Conservation (phyloP, 257 asterid species). For the Salvia rosmarinus region DNA sequence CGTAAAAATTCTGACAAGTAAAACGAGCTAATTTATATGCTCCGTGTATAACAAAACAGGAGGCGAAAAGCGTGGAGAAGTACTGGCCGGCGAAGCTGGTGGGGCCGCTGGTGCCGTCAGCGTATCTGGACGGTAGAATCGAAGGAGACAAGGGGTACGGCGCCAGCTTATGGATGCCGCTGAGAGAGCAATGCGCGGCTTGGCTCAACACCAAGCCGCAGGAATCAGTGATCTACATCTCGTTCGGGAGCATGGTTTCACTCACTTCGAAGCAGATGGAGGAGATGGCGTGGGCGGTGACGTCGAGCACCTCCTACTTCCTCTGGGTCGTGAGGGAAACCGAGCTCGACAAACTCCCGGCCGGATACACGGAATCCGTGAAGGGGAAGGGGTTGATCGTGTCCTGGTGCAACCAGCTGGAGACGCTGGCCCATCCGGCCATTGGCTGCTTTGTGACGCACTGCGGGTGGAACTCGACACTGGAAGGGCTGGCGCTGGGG, state of each 20-base stretch:
- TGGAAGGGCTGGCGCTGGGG: conserved; percentile 61
- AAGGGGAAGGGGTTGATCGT: conserved; percentile 53
- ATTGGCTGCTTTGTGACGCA: conserved; percentile 72
- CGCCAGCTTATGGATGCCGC: conserved; percentile 78
- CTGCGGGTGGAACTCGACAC: conserved; percentile 72
- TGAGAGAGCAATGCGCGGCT: conserved; percentile 47
- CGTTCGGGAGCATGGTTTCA: conserved; percentile 77
- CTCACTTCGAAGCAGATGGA: conserved; percentile 54
- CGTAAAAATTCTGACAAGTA: too few species aligned
- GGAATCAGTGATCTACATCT: conserved; percentile 59
- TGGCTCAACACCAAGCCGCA: conserved; percentile 61
- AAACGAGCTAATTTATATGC: neutral
- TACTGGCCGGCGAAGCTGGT: conserved; percentile 61
- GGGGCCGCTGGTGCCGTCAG: conserved; percentile 76
- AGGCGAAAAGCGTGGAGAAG: conserved; percentile 45
- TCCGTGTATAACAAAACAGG: conserved; percentile 35
- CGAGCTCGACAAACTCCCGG: conserved; percentile 51
- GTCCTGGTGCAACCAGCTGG: conserved; percentile 77
- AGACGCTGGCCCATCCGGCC: conserved; percentile 52
- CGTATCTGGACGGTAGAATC: conserved; percentile 60
- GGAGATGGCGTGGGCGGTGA: conserved; percentile 52
- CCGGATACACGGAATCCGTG: conserved; percentile 35
- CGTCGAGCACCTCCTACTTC: conserved; percentile 40
- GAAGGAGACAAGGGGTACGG: conserved; percentile 70
- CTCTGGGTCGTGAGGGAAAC: conserved; percentile 69